phyloP scores from a whole-genome alignment of 2,329 filamentous ascomycete genomes.

The Pyrenochaeta sp. region DNA sequence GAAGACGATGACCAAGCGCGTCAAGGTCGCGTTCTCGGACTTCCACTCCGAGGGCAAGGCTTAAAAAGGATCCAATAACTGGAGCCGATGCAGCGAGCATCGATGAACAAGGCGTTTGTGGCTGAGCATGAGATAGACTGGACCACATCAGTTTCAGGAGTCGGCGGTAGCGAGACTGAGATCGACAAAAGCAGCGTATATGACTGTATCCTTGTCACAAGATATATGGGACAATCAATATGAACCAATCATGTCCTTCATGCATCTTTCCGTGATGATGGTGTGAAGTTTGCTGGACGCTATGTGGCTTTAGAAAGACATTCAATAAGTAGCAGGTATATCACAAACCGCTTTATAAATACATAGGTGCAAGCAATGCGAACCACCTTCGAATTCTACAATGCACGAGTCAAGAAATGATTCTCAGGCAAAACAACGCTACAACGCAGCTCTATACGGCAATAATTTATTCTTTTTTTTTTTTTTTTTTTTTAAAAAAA shows the following conservation, averaged over 20 bases:
- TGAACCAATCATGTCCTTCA: not conserved
- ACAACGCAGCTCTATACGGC: too few species aligned
- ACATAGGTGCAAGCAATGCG: too few species aligned
- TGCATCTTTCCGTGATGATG: not conserved
- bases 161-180: constrained; percentile 3
- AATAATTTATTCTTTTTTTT: too few species aligned
- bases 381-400: too few species aligned
- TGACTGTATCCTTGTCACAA: constrained; percentile 16
- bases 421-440: too few species aligned
- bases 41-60: constrained; percentile 86
- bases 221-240: not conserved
- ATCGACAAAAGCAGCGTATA: constrained; percentile 15
- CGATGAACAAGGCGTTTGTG: constrained; percentile 27
- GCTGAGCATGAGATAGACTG: constrained; percentile 13
- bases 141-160: constrained; percentile 13
- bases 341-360: too few species aligned
- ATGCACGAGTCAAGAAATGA: too few species aligned
- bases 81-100: not conserved
- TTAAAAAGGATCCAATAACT: constrained; percentile 55
- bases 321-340: too few species aligned
- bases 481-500: too few species aligned
- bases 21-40: constrained; percentile 52
- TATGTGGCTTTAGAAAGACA: not conserved
- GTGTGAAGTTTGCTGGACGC: not conserved
- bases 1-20: constrained; percentile 84